Base-by-base conservation (phyloP, 257 asterid genomes). In the Solanum etuberosum region DNA sequence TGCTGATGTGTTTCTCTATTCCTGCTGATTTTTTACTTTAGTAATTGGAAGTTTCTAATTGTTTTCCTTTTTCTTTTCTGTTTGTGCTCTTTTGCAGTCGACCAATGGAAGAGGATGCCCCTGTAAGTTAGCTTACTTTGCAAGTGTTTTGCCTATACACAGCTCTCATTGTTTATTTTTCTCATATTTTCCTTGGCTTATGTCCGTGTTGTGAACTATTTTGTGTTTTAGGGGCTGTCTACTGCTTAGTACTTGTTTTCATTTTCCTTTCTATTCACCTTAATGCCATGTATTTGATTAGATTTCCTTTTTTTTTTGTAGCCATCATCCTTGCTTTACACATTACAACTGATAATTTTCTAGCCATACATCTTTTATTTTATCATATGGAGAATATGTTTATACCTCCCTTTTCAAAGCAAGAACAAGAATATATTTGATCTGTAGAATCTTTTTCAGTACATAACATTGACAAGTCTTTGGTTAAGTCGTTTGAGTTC, bases 91-190 rank as follows among this genome's bases (percentile, higher is more conserved):
- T 88, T 8, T 92, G 93, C 95, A 94, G 98, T 90, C 91, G 94
- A 76, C 94, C 97, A 73, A 94, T 92, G 96, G 96, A 94, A 10
- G 97, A 93, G 88, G 98, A 93, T 89, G 90, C 91, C 87, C 92
- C 95, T 3, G 98, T 94, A 93, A 93, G 97, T 87, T 59, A 27
- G 84, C 78, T 20, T 57, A 70, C 85, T 63, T 37, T 48, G 68
- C 85, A 29, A 29, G 40, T 80, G 20, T 80, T 80, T 27, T 10
- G 5, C 42, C 42, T 80, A 80, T 27, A 9, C 25, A 46, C 14
- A 46, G 65, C 15, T 4, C 37, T 43, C 42, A 16, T 81, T 32
- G 23, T 29, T 29, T 51, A 29, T 81, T 81, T 80, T 76, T 38
- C 20, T 6, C 61, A 46, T 29, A 29, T 46, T 78, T 29, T 51